phyloP scores from a whole-genome alignment of 139 green algal genomes.

The Micromonas pusilla region DNA sequence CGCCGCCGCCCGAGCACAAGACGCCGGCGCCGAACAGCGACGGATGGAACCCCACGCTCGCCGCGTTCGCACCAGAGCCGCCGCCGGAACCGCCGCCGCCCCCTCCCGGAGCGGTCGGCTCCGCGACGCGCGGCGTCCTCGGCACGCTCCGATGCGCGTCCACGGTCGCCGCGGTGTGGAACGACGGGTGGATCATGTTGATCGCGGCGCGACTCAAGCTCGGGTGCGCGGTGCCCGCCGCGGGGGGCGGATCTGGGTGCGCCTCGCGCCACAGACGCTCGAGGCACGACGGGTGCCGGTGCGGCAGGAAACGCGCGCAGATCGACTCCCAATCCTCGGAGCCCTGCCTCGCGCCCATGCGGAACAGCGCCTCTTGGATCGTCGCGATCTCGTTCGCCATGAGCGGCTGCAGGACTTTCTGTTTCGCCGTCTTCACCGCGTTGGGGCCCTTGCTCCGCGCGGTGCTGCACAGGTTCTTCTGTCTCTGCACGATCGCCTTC shows the following conservation, averaged over 20 bases:
- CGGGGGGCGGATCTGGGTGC: neutral
- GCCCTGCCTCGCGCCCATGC: neutral
- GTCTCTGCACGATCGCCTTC: neutral
- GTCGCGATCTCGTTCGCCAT: neutral
- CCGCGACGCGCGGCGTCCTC: neutral
- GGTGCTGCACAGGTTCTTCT: neutral
- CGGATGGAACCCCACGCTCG: no score
- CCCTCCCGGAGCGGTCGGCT: neutral
- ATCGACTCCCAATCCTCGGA: neutral
- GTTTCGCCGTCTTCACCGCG: neutral
- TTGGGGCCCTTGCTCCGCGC: neutral
- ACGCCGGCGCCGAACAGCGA: no score
- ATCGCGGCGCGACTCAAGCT: neutral
- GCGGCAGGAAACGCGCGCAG: neutral
- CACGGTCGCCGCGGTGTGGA: neutral
- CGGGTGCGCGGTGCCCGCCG: no score
- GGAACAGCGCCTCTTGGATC: neutral
- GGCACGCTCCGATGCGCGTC: neutral
- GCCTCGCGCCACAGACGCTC: neutral
- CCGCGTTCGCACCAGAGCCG: no score
- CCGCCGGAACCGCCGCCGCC: neutral
- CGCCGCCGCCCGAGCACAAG: no score
- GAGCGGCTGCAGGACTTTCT: neutral
- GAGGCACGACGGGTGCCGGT: neutral
- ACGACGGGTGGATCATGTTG: neutral